phyloP scores from a whole-genome alignment of 2,329 filamentous ascomycete species.

The Bipolaris zeicola region DNA sequence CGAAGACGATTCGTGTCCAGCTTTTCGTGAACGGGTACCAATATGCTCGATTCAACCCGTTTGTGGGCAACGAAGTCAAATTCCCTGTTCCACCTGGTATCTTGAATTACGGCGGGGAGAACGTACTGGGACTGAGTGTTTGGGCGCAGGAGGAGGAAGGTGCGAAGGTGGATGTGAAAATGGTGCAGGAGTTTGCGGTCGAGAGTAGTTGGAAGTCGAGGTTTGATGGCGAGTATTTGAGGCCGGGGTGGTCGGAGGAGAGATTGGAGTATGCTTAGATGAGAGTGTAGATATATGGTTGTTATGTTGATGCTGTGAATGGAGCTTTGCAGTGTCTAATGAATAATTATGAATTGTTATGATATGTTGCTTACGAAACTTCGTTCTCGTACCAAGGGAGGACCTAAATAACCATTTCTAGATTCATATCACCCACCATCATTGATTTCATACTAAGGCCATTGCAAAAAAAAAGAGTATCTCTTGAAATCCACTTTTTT shows the following conservation, averaged over 20 bases:
- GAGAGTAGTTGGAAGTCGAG: conserved; percentile 59
- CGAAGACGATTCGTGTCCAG: conserved; percentile 57
- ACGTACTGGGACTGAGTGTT: conserved; percentile 62
- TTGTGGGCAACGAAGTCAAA: conserved; percentile 64
- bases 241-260: conserved; percentile 57
- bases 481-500: too few species aligned
- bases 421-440: too few species aligned
- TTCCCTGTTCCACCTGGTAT: conserved; percentile 67
- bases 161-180: conserved; percentile 56
- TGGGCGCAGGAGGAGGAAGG: conserved; percentile 64
- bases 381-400: too few species aligned
- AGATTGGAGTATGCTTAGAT: conserved; percentile 40
- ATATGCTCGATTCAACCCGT: conserved; percentile 64
- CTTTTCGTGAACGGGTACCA: conserved; percentile 71
- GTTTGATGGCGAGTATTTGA: conserved; percentile 56
- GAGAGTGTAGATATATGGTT: background rate
- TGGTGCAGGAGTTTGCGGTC: conserved; percentile 61
- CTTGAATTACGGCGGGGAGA: conserved; percentile 63
- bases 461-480: too few species aligned
- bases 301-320: background rate
- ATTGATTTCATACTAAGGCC: too few species aligned
- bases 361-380: too few species aligned
- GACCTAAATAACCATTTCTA: too few species aligned
- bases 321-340: background rate
- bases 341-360: too few species aligned